Conservation (phyloP, 169 alveolate genomes). For the Perkinsus marinus region DNA sequence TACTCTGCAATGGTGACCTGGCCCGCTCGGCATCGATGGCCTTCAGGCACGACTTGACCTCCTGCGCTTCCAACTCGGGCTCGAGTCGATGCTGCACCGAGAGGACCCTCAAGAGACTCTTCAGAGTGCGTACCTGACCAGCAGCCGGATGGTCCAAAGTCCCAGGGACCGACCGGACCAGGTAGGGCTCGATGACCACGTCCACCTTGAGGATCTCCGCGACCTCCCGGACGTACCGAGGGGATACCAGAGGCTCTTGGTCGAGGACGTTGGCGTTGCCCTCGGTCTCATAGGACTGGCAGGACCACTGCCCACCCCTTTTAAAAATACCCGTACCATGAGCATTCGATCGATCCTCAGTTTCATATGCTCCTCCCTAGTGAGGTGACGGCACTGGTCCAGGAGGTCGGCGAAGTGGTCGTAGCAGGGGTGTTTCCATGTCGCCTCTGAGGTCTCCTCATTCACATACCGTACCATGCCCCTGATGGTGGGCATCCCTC, state of each 20-base stretch:
- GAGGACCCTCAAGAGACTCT: conserved; percentile 24
- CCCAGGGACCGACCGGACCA: neutral
- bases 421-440: conserved; percentile 29
- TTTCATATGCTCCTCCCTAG: conserved; percentile 27
- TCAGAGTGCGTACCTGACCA: conserved; percentile 8
- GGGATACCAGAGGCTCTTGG: conserved; percentile 19
- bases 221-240: neutral
- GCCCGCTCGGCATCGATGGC: conserved; percentile 19
- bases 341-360: conserved; percentile 20
- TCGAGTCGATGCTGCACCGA: conserved; percentile 25
- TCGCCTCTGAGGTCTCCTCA: conserved; percentile 24
- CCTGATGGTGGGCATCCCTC: neutral
- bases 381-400: conserved; percentile 19
- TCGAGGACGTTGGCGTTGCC: conserved; percentile 12
- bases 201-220: neutral
- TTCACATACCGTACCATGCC: conserved; percentile 18
- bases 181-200: conserved; percentile 8
- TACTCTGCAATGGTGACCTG: no score
- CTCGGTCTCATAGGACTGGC: conserved; percentile 21
- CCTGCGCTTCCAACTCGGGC: conserved; percentile 26
- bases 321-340: neutral
- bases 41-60: conserved; percentile 27
- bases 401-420: conserved; percentile 25
- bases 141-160: neutral
- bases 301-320: neutral